Base-by-base conservation (phyloP, 257 asterid genomes). In the Penstemon newberryi region DNA sequence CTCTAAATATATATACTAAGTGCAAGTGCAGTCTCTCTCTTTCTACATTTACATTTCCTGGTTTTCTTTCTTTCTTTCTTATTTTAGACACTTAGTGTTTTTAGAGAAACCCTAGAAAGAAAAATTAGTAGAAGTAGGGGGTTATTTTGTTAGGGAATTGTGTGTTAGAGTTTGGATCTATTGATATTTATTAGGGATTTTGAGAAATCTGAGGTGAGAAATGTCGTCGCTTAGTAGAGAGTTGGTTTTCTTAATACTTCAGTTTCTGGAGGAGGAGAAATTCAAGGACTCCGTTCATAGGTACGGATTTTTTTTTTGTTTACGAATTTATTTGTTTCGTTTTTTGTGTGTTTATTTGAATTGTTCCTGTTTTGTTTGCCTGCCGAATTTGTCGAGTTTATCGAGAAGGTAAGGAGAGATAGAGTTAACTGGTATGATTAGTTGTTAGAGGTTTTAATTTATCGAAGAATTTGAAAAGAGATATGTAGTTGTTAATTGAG, bases 191-290 rank as follows among this genome's bases (percentile, higher is more conserved):
- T 46, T 60, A 15, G 60, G 70, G 73, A 61, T 66, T 81, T 69
- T 64, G 73, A 46, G 79, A 67, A 72, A 76, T 82, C 81, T 63
- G 86, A 63, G 82, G 71, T 76, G 60, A 76, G 73, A 72, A 80
- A 92, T 92, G 98, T 84, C 98, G 79, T 87, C 96, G 44, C 85
- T 92, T 44, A 92, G 97, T 86, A 87, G 97, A 65, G 98, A 92
- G 84, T 83, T 92, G 85, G 98, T 92, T 61, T 89, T 92, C 71
- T 85, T 92, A 56, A 92, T 92, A 83, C 97, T 92, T 62, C 98
- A 92, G 83, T 92, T 92, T 71, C 93, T 90, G 2, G 97, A 90
- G 66, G 97, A 92, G 89, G 98, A 92, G 82, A 92, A 92, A 83
- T 92, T 89, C 81, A 92, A 92, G 81, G 98, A 90, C 69, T 86